phyloP scores from a whole-genome alignment of 2,329 filamentous ascomycete genomes.

The Fusarium keratoplasticum region DNA sequence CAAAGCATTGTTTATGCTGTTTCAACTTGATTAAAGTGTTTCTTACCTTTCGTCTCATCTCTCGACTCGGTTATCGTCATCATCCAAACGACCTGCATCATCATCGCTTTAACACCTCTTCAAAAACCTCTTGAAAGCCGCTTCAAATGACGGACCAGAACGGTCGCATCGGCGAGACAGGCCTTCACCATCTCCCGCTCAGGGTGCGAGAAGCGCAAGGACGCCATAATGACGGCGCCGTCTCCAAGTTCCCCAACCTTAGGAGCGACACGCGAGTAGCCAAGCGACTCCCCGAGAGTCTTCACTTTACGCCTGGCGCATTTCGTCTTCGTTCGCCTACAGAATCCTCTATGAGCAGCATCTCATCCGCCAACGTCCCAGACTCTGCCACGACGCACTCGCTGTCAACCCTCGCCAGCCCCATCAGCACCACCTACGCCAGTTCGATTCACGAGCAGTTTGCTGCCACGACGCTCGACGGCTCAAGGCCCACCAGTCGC shows the following conservation, averaged over 20 bases:
- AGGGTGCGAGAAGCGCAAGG: conserved; percentile 34
- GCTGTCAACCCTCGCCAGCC: conserved; percentile 50
- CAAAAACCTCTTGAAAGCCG: background rate
- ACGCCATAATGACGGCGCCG: conserved; percentile 4
- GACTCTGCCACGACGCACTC: conserved; percentile 55
- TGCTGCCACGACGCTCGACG: conserved; percentile 40
- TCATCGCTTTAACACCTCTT: background rate
- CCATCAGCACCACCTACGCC: conserved; percentile 51
- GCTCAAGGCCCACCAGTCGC: conserved; percentile 43
- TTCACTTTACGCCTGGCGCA: conserved; percentile 43
- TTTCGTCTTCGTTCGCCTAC: conserved; percentile 51
- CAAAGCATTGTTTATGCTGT: conserved; percentile 9
- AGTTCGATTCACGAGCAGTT: conserved; percentile 50
- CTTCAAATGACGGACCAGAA: conserved; percentile 37
- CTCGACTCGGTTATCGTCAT: background rate
- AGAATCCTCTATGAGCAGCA: conserved; percentile 53
- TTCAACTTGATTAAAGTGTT: conserved; percentile 21
- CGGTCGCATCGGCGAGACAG: conserved; percentile 31
- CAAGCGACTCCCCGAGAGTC: conserved; percentile 47
- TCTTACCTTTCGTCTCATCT: background rate
- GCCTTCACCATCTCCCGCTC: conserved; percentile 44
- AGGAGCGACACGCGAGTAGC: conserved; percentile 11
- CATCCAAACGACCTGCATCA: background rate
- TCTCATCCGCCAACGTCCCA: conserved; percentile 51
- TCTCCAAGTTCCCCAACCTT: conserved; percentile 36